Evolutionary conservation across 768 basidiomycete species (phyloP).

Genomic region (Lactarius sp.): DNA sequence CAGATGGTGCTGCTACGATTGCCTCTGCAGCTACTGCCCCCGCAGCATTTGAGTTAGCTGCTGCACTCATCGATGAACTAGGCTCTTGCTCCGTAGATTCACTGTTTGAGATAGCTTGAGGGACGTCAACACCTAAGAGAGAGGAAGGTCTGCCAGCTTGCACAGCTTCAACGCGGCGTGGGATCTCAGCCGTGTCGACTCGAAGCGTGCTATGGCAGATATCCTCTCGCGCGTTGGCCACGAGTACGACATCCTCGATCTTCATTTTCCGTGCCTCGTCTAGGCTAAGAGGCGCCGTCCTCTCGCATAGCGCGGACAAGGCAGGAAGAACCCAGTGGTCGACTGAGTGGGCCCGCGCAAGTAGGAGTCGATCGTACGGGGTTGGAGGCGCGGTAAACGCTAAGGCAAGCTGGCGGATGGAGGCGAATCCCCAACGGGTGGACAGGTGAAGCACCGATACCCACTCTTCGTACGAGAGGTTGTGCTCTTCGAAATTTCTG

Average conservation of each 20-base stretch:
- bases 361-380: slow-evolving; percentile 8
- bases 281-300: slow-evolving; percentile 2
- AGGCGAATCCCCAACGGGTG: slow-evolving; percentile 31
- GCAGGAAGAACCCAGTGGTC: slow-evolving; percentile 15
- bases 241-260: slow-evolving; percentile 11
- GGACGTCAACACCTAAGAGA: background rate
- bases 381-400: background rate
- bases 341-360: slow-evolving; percentile 8
- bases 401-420: slow-evolving; percentile 25
- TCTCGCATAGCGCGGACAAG: slow-evolving; percentile 4
- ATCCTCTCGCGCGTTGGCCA: slow-evolving; percentile 8
- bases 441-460: slow-evolving; percentile 24
- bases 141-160: background rate
- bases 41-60: too few relatives aligned
- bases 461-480: slow-evolving; percentile 23
- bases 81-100: background rate
- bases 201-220: background rate
- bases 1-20: too few relatives aligned
- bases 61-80: background rate
- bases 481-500: background rate
- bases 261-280: slow-evolving; percentile 8
- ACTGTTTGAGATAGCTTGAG: background rate
- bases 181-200: background rate
- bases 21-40: too few relatives aligned
- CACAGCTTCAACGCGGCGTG: background rate